Percentiles rank a stretch among this genome's conserved stretches.
These are phyloP conservation scores for Arthrobotrys sphaeroides DNA, from an alignment of 2,329 filamentous ascomycete genomes.

Conservation along the genomic window DNA sequence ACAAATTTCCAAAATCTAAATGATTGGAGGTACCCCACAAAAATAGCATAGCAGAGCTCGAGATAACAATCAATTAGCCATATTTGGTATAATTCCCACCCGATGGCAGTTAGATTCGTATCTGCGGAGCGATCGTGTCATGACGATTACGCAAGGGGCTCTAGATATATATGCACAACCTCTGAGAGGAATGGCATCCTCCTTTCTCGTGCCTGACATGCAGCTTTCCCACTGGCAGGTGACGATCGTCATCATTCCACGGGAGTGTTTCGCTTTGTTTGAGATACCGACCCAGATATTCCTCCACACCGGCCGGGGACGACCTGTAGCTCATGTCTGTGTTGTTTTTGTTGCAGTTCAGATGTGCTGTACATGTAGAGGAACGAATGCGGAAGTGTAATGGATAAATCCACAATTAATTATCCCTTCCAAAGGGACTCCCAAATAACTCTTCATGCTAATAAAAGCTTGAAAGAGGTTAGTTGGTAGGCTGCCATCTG, in stretches of 20 bases:
- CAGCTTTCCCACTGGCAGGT: constrained; percentile 1
- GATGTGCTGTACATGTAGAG: background rate
- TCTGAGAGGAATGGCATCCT: constrained; percentile 2
- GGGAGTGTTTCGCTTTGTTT: constrained; percentile 1
- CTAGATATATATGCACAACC: background rate
- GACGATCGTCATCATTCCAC: background rate
- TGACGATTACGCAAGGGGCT: background rate
- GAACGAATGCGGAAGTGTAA: background rate
- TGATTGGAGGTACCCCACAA: background rate
- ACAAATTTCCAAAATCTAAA: constrained; percentile 13
- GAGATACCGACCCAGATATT: background rate
- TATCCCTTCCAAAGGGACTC: background rate
- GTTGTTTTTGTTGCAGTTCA: constrained; percentile 44
- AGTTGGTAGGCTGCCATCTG: too few species aligned
- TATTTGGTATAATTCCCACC: background rate
- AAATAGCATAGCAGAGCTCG: background rate
- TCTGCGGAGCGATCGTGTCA: too few species aligned
- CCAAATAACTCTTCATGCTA: background rate
- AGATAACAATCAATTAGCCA: constrained; percentile 3
- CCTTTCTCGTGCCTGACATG: constrained; percentile 5
- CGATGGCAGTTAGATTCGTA: background rate
- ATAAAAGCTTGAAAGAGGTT: too few species aligned
- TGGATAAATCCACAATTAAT: background rate
- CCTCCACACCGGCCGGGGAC: too few species aligned
- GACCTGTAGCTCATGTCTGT: too few species aligned